Base-by-base conservation (phyloP, 2,329 filamentous ascomycete species). In the Pseudogymnoascus pannorum region DNA sequence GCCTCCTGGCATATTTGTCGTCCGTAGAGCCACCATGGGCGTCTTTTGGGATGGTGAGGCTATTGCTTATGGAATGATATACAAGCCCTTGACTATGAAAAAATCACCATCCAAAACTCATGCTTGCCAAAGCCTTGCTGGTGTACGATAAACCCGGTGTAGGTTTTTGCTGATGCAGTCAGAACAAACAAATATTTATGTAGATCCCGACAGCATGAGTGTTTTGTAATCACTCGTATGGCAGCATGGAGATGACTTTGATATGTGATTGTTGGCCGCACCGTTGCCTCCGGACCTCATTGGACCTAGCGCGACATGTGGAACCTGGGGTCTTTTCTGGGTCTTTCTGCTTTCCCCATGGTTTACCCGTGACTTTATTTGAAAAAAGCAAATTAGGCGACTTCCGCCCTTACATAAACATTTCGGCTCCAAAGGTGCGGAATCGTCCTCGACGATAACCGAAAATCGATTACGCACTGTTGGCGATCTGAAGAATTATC, bases 351-450 rank as follows among this genome's bases (percentile, higher is more conserved):
- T 54, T 54, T 54, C 48, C 20, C 48, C 48, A 54, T n/a, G 48
- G 48, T 54, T 54, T 54, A 54, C 22, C 48, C 48, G 48, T 54
- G 5, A 31, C 4, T 26, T 54, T 31, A 7, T 14, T 5, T 14
- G 26, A 54, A 33, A 54, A 31, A n/a, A 12, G 48, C n/a, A 18
- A 33, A 33, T 54, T 54, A 54, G 48, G 48, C 48, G 48, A 54
- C 11, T 5, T 54, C 48, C 48, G 48, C 4, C 5, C 26, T 54
- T 54, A 54, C 48, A 31, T 54, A 54, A 54, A 11, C 48, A 54
- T 20, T 18, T 26, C 9, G 16, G 20, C 5, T 54, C 26, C 48
- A 54, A 12, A 54, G 48, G 16, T 14, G 48, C 26, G 48, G 48
- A 54, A 54, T 14, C 3, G 48, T 54, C 48, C 48, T 44, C 9